Percentiles rank a stretch among this genome's conserved stretches.
Conservation (phyloP, 2,329 filamentous ascomycete species). For the Ustilaginoidea virens region DNA sequence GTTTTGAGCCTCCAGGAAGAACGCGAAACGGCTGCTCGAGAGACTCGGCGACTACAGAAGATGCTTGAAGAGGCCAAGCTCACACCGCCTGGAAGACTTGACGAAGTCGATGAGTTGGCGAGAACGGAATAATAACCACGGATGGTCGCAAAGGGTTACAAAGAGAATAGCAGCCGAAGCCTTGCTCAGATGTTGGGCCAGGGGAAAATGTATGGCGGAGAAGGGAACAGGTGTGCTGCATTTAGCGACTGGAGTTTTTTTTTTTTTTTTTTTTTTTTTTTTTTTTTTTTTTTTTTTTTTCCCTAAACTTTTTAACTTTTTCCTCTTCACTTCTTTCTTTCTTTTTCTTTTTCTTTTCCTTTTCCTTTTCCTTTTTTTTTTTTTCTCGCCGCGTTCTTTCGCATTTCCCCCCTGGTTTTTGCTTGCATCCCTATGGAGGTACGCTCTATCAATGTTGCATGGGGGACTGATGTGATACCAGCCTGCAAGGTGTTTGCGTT, state of each 20-base stretch:
- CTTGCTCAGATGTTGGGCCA: too few relatives aligned
- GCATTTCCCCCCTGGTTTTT: too few relatives aligned
- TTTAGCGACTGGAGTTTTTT: slow-evolving; percentile 23
- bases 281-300: slow-evolving; percentile 9
- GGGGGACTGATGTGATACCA: too few relatives aligned
- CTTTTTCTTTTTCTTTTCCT: too few relatives aligned
- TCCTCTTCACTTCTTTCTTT: too few relatives aligned
- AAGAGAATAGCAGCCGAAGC: too few relatives aligned
- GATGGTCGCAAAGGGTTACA: too few relatives aligned
- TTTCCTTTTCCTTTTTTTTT: too few relatives aligned
- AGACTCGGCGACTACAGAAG: slow-evolving; percentile 54
- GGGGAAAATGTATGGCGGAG: neutral
- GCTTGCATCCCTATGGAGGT: slow-evolving; percentile 8
- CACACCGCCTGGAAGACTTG: slow-evolving; percentile 21
- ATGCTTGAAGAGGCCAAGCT: slow-evolving; percentile 49
- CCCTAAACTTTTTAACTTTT: too few relatives aligned
- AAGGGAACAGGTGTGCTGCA: slow-evolving; percentile 12
- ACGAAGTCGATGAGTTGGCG: neutral
- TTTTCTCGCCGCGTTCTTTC: too few relatives aligned
- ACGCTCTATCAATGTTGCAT: slow-evolving; percentile 4
- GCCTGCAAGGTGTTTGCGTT: too few relatives aligned
- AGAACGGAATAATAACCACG: neutral
- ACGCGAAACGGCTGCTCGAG: slow-evolving; percentile 56
- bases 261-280: too few relatives aligned
- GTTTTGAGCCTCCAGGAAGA: slow-evolving; percentile 66